Evolutionary conservation across 202 grass and related monocot species (phyloP), one percentile per base, ranked within the genome.

Genomic region (Panicum virgatum): DNA sequence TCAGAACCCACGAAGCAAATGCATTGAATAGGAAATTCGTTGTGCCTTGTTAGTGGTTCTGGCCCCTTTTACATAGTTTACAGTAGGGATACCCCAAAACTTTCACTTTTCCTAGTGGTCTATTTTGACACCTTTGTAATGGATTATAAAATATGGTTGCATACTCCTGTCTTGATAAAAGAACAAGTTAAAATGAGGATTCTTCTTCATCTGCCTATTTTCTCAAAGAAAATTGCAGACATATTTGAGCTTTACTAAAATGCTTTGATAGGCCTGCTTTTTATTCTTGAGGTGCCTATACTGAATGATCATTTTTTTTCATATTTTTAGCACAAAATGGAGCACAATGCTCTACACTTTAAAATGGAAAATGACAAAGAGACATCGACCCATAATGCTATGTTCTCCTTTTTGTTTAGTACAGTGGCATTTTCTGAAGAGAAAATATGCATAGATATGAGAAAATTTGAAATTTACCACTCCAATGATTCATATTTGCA

Each of bases 31-130:
- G 65, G 80, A 72, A 80, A 84, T 89, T 62, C 44, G 43, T 88
- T 74, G 56, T 83, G 73, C 27, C 73, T 84, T 85, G 57, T 76
- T 91, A 82, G 81, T 94, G 76, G 77, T 30, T 85, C 54, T 56
- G 45, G 59, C 39, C 22, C 47, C 72, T 83, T 76, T 83, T 83
- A 83, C 12, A 50, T 82, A 78, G 39, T 72, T 85, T 77, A 82
- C 57, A 89, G 65, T 72, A 25, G 3, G n/a, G 58, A 72, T 85
- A 39, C 82, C 72, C 75, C 57, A 32, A 89, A 81, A 47, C 57
- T 50, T 77, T 58, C 36, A 77, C 78, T 66, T 85, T 89, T 72
- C 40, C 48, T 77, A 85, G 87, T 82, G 77, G 64, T 71, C 71
- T 81, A 81, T 59, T 70, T 81, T 73, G 71, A 72, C 32, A 76